Percentiles rank a stretch among this genome's conserved stretches.
Conservation (phyloP, 768 basidiomycete genomes). For the Coprinellus aureogranulatus region DNA sequence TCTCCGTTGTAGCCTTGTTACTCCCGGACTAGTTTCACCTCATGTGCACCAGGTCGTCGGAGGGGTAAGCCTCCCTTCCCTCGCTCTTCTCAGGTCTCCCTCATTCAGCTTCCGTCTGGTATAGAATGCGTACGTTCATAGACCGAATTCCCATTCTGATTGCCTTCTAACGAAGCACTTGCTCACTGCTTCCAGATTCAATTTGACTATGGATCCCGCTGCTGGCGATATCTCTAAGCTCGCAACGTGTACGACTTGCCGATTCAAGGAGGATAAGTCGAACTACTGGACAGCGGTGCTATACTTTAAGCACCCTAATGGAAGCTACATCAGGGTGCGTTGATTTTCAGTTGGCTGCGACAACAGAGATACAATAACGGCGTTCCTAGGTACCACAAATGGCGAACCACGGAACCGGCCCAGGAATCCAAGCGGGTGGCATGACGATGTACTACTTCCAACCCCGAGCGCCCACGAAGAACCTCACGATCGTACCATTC, state of each 20-base stretch:
- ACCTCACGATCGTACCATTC: slow-evolving; percentile 1
- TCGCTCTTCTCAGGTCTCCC: background rate
- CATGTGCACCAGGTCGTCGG: slow-evolving; percentile 9
- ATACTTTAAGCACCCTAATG: slow-evolving; percentile 8
- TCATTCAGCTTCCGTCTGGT: background rate
- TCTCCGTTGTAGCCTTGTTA: slow-evolving; percentile 7
- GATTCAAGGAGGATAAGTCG: slow-evolving; percentile 11
- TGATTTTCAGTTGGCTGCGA: background rate
- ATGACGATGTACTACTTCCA: slow-evolving; percentile 12
- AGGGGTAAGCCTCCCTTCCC: background rate
- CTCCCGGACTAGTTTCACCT: slow-evolving; percentile 5
- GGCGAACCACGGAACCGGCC: slow-evolving; percentile 8
- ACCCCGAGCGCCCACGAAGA: slow-evolving; percentile 6
- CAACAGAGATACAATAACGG: background rate
- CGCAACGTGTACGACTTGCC: slow-evolving; percentile 11
- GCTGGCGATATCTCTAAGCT: background rate
- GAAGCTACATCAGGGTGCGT: slow-evolving; percentile 7
- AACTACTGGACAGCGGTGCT: slow-evolving; percentile 9
- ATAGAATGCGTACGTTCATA: background rate
- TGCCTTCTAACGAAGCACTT: too few species aligned
- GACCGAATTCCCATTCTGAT: background rate
- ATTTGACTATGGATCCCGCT: slow-evolving; percentile 6
- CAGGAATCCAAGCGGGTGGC: slow-evolving; percentile 1
- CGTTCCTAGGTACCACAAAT: slow-evolving; percentile 6
- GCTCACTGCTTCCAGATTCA: slow-evolving; percentile 3